Percentiles rank a stretch among this genome's conserved stretches.
Conservation (phyloP, 2,329 filamentous ascomycete species). For the Blumeria graminis region DNA sequence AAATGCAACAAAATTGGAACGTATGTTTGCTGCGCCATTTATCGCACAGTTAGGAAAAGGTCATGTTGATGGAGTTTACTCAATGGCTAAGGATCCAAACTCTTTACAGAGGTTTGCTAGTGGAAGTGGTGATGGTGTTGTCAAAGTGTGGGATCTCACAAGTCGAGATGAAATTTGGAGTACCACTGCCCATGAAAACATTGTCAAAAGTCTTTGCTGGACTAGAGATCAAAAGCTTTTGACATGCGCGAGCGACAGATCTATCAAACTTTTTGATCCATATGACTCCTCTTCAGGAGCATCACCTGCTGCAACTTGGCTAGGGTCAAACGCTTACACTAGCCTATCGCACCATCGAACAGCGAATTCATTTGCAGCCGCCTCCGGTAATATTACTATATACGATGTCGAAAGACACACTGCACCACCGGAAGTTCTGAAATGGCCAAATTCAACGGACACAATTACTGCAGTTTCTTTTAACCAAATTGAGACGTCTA, state of each 20-base stretch:
- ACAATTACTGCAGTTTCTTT: constrained; percentile 76
- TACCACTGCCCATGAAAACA: constrained; percentile 67
- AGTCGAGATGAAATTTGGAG: constrained; percentile 53
- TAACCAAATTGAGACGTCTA: constrained; percentile 82
- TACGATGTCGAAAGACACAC: constrained; percentile 71
- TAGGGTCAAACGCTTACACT: constrained; percentile 64
- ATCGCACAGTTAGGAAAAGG: constrained; percentile 68
- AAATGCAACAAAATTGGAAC: constrained; percentile 76
- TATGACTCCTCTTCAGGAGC: constrained; percentile 46
- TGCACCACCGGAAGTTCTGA: constrained; percentile 56
- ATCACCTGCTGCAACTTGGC: constrained; percentile 60
- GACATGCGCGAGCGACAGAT: constrained; percentile 66
- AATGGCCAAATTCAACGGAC: constrained; percentile 72
- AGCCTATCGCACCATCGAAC: constrained; percentile 62
- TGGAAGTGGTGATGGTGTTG: constrained; percentile 71
- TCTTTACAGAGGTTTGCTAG: constrained; percentile 54
- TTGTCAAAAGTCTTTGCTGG: constrained; percentile 82
- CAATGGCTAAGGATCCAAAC: constrained; percentile 56
- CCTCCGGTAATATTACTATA: constrained; percentile 57
- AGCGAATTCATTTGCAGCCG: constrained; percentile 54
- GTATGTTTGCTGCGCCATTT: constrained; percentile 74
- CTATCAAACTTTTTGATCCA: constrained; percentile 79
- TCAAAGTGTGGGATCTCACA: constrained; percentile 78
- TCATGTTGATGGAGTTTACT: constrained; percentile 78
- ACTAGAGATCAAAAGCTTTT: constrained; percentile 65